Conservation (phyloP, 257 asterid genomes). For the Fraxinus americana region DNA sequence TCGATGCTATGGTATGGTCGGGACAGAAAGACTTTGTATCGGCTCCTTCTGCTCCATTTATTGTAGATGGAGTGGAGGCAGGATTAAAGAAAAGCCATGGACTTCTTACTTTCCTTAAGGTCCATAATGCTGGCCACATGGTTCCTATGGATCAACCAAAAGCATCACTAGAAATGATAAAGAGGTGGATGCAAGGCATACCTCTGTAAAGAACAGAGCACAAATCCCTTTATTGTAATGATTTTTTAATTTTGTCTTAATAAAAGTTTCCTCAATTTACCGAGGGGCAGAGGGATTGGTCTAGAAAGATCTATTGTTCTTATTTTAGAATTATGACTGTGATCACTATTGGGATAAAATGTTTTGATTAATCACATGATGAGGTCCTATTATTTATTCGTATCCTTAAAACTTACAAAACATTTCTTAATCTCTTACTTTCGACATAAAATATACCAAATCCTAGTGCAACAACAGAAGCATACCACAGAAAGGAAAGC, state of each 20-base stretch:
- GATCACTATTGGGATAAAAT: not conserved
- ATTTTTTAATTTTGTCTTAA: not conserved
- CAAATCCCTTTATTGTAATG: not conserved
- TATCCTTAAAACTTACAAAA: no score
- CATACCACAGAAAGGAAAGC: not conserved
- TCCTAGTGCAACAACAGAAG: not conserved
- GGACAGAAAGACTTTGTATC: conserved; percentile 44
- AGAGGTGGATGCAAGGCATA: conserved; percentile 55
- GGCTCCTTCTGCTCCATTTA: conserved; percentile 46
- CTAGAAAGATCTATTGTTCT: no score
- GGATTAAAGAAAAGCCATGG: conserved; percentile 62
- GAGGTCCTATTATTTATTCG: not conserved
- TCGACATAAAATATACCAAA: not conserved
- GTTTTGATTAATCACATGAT: not conserved
- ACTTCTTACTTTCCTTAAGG: conserved; percentile 62
- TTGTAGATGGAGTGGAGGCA: conserved; percentile 45
- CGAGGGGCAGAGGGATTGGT: not conserved
- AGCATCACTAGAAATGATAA: conserved; percentile 64
- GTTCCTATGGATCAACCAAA: conserved; percentile 92
- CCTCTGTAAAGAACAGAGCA: conserved; percentile 6
- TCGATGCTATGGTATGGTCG: conserved; percentile 62
- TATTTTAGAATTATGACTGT: no score
- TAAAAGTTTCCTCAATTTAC: not conserved
- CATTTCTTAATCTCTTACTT: no score
- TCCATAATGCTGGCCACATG: conserved; percentile 70